Percentiles rank a stretch among this genome's conserved stretches.
These are phyloP conservation scores for Spirogloea muscicola DNA, from an alignment of 139 green algal species.

Conservation along the genomic window DNA sequence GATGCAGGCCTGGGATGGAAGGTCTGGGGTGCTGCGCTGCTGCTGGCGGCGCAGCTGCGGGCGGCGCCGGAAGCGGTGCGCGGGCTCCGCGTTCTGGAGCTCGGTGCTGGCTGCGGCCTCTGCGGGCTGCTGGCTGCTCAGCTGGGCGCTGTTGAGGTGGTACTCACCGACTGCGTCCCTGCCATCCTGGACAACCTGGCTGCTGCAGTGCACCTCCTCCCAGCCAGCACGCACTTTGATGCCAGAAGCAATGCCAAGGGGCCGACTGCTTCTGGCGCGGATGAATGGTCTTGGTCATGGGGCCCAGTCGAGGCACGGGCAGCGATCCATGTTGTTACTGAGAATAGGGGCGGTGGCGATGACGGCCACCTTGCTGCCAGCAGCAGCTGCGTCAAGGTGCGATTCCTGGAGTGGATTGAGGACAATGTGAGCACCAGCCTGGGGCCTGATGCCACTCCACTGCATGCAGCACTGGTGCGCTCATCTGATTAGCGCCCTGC, in stretches of 20 bases:
- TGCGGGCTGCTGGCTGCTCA: constrained; percentile 29
- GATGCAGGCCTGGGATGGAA: constrained; percentile 34
- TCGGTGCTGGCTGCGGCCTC: constrained; percentile 43
- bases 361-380: not conserved
- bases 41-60: not conserved
- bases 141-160: constrained; percentile 20
- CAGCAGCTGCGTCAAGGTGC: not conserved
- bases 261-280: not conserved
- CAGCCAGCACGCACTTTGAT: not conserved
- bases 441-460: no score
- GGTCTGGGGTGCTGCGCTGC: constrained; percentile 18
- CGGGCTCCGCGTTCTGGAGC: constrained; percentile 27
- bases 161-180: constrained; percentile 15
- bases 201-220: constrained; percentile 4
- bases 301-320: not conserved
- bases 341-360: not conserved
- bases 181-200: constrained; percentile 13
- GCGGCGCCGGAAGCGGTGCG: not conserved
- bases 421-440: not conserved
- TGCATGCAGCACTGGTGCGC: no score
- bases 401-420: constrained; percentile 4
- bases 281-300: not conserved
- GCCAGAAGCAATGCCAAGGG: not conserved
- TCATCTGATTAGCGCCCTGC: no score
- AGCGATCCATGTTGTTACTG: not conserved